Evolutionary conservation across 805 yeast genomes (phyloP).

Genomic region (Candida krabiensis): DNA sequence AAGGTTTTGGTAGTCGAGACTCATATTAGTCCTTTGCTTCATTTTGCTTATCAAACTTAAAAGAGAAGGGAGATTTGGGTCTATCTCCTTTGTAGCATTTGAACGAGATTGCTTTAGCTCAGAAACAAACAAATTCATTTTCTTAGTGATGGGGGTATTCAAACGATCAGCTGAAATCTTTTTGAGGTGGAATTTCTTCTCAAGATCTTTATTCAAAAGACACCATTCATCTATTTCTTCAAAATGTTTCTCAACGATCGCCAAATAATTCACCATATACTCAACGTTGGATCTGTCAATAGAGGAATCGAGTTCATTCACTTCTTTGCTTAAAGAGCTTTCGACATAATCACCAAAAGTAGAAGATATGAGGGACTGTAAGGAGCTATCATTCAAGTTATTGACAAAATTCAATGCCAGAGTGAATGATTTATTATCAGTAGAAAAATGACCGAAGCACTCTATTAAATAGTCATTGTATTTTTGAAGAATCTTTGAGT

Average conservation of each 20-base stretch:
- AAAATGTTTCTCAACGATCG: constrained; percentile 23
- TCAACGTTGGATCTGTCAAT: constrained; percentile 15
- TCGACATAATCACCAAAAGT: constrained; percentile 10
- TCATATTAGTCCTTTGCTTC: constrained; percentile 18
- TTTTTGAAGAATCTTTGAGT: constrained; percentile 15
- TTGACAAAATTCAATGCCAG: constrained; percentile 20
- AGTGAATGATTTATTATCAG: constrained; percentile 21
- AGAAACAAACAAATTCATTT: constrained; percentile 20
- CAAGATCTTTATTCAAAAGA: constrained; percentile 20
- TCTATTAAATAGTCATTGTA: constrained; percentile 10
- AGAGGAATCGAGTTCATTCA: constrained; percentile 13
- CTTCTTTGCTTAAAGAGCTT: constrained; percentile 11
- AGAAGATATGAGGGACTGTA: constrained; percentile 12
- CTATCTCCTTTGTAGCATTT: constrained; percentile 4
- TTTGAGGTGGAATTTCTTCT: constrained; percentile 18
- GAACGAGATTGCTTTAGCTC: constrained; percentile 6
- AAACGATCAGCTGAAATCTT: constrained; percentile 18
- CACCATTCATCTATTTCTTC: constrained; percentile 28
- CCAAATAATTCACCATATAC: constrained; percentile 16
- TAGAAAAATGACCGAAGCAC: constrained; percentile 18
- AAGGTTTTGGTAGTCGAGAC: constrained; percentile 26
- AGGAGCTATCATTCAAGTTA: constrained; percentile 15
- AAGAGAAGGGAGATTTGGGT: constrained; percentile 12
- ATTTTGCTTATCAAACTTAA: constrained; percentile 13
- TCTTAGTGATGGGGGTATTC: constrained; percentile 19